phyloP scores from a whole-genome alignment of 768 basidiomycete genomes.

The Suillus fuscotomentosus region DNA sequence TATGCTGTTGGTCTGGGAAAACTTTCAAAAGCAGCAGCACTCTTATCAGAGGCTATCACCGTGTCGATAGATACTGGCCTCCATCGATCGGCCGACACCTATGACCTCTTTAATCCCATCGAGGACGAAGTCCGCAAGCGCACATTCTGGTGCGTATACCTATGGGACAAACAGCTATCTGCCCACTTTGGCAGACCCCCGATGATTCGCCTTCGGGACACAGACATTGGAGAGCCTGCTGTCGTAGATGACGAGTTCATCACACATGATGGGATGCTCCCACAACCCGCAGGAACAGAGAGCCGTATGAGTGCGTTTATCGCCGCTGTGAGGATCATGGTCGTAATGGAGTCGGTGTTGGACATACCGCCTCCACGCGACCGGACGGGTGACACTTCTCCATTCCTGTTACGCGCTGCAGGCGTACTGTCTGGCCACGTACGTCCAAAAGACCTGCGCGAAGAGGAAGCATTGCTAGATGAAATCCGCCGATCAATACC shows the following conservation, averaged over 20 bases:
- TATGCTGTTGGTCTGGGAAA: slow-evolving; percentile 91
- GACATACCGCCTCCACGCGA: slow-evolving; percentile 72
- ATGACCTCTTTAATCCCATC: slow-evolving; percentile 84
- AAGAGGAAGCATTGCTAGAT: slow-evolving; percentile 80
- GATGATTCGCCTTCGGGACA: slow-evolving; percentile 83
- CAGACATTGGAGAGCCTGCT: slow-evolving; percentile 86
- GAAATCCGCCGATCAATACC: slow-evolving; percentile 75
- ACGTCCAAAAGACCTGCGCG: slow-evolving; percentile 63
- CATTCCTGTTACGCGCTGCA: slow-evolving; percentile 77
- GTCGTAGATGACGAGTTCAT: slow-evolving; percentile 90
- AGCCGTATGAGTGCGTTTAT: slow-evolving; percentile 84
- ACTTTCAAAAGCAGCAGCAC: slow-evolving; percentile 80
- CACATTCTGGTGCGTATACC: slow-evolving; percentile 95
- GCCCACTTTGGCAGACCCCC: slow-evolving; percentile 90
- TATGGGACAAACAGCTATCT: slow-evolving; percentile 93
- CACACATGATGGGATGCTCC: slow-evolving; percentile 63
- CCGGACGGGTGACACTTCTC: slow-evolving; percentile 57
- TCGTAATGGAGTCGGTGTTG: slow-evolving; percentile 85
- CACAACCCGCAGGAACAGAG: slow-evolving; percentile 69
- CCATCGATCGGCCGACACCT: slow-evolving; percentile 83
- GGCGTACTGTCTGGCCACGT: slow-evolving; percentile 62
- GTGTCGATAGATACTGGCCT: slow-evolving; percentile 87
- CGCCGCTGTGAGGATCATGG: slow-evolving; percentile 70
- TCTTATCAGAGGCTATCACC: slow-evolving; percentile 85
- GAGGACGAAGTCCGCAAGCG: slow-evolving; percentile 91